Evolutionary conservation across 768 basidiomycete genomes (phyloP), one percentile per base, ranked within the genome.

Genomic region (Panaeolus cyanescens): DNA sequence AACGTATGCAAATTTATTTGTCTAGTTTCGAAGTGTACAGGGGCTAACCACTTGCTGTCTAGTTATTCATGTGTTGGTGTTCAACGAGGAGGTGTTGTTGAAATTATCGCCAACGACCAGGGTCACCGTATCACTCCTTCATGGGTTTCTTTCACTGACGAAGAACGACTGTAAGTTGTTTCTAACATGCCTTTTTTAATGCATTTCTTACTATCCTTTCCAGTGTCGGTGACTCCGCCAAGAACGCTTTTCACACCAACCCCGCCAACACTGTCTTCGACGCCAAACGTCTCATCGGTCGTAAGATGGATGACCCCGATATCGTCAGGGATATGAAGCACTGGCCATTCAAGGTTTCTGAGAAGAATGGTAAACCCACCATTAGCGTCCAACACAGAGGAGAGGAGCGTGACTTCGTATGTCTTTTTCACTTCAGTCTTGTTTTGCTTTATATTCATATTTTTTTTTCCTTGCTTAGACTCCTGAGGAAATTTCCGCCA

Each of bases 11-110:
- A 1, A 6, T 55, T 55, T 30, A n/a, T 50, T 32, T 32, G 8
- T 6, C 15, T 15, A 22, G 20, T 56, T 55, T 37, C 15, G 19
- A 15, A 15, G 2, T 5, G 15, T 25, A 59, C 56, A 15, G 7
- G 15, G 15, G 30, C 70, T 77, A 55, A 75, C 72, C 30, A 65
- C 70, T 60, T 50, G 63, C 58, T 64, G 63, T 65, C 57, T 54
- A 95, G 92, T 68, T 95, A 97, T 80, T 97, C 95, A 65, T 97
- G 95, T 81, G 96, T 98, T 70, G 95, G 92, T 81, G 90, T 95
- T 28, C 89, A 91, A 74, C 89, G 88, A 56, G 88, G 87, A 60
- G 93, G 93, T 62, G 90, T 62, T 15, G 62, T 62, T 42, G 91
- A 93, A 79, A 93, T 92, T 65, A 91, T 92, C 68, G 90, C 91